Conservation (phyloP, 2,329 filamentous ascomycete species). For the Phialophora tarda region DNA sequence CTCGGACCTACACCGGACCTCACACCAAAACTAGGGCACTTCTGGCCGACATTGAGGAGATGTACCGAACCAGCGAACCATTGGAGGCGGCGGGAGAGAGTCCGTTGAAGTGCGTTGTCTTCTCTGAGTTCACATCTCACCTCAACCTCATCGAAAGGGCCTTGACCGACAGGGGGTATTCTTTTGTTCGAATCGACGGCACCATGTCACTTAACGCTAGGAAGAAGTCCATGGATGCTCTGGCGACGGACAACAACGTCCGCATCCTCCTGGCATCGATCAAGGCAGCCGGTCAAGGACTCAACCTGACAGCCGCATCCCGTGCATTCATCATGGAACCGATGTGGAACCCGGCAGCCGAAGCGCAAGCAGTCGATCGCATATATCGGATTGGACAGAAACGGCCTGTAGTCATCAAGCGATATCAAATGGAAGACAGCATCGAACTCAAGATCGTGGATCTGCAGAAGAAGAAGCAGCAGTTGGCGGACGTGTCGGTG, state of each 20-base stretch:
- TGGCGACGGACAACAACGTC: conserved; percentile 73
- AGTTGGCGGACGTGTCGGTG: conserved; percentile 86
- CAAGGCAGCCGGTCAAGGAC: conserved; percentile 85
- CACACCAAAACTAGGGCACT: conserved; percentile 91
- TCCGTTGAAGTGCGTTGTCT: conserved; percentile 90
- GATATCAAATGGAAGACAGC: conserved; percentile 87
- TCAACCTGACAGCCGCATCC: conserved; percentile 86
- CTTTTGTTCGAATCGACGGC: conserved; percentile 83
- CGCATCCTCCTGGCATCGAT: conserved; percentile 90
- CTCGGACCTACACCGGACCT: conserved; percentile 72
- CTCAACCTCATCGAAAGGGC: conserved; percentile 90
- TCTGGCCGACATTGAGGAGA: conserved; percentile 72
- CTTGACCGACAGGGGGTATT: conserved; percentile 69
- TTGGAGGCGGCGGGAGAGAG: conserved; percentile 63
- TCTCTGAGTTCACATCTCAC: conserved; percentile 95
- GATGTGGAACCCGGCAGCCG: conserved; percentile 93
- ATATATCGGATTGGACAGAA: conserved; percentile 91
- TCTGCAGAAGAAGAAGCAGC: conserved; percentile 90
- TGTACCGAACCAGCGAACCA: conserved; percentile 65
- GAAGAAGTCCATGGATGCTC: conserved; percentile 74
- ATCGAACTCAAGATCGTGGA: conserved; percentile 94
- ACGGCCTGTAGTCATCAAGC: conserved; percentile 81
- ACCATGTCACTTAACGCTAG: conserved; percentile 80
- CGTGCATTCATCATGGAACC: conserved; percentile 97
- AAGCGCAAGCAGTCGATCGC: conserved; percentile 92